Percentiles rank a stretch among this genome's conserved stretches.
phyloP scores from a whole-genome alignment of 2,329 filamentous ascomycete genomes.

The Colletotrichum sojae region DNA sequence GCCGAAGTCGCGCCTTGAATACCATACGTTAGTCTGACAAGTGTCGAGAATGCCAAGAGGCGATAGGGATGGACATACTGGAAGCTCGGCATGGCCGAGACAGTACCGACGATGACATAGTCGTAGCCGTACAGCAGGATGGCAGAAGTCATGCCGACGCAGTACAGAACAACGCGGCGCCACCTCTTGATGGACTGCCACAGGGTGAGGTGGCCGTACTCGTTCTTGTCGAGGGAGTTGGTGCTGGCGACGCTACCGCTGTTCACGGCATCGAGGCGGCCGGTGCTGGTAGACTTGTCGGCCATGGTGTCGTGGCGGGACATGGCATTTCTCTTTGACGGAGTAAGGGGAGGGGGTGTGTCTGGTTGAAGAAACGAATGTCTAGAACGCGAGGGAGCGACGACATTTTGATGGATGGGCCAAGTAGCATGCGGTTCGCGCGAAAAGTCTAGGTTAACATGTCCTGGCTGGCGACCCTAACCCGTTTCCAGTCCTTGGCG shows the following conservation, averaged over 20 bases:
- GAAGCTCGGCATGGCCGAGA: constrained; percentile 49
- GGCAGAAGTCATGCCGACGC: constrained; percentile 46
- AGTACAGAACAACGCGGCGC: constrained; percentile 45
- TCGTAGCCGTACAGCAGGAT: constrained; percentile 49
- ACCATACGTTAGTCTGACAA: constrained; percentile 4
- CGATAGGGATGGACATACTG: constrained; percentile 41
- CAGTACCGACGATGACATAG: constrained; percentile 49
- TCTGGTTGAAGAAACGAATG: background rate
- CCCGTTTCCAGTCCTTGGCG: constrained; percentile 34
- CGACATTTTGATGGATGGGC: constrained; percentile 28
- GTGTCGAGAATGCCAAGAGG: no score
- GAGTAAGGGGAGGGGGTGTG: constrained; percentile 18
- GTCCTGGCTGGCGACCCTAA: constrained; percentile 17
- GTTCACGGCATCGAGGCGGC: constrained; percentile 16
- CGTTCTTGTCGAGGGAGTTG: constrained; percentile 34
- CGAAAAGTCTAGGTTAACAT: constrained; percentile 10
- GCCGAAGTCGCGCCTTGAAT: constrained; percentile 51
- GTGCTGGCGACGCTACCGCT: constrained; percentile 31
- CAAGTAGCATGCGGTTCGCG: constrained; percentile 4
- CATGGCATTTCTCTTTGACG: constrained; percentile 28
- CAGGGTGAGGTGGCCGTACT: constrained; percentile 39
- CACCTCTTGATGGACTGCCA: constrained; percentile 46
- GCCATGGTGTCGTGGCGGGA: constrained; percentile 15
- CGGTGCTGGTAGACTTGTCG: constrained; percentile 22
- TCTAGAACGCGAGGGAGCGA: constrained; percentile 19